A percentile compares a stretch with the other conserved stretches of the same genome.
Evolutionary conservation across 108 stramenopile species (phyloP).

Genomic region (Aurantiochytrium sp.): DNA sequence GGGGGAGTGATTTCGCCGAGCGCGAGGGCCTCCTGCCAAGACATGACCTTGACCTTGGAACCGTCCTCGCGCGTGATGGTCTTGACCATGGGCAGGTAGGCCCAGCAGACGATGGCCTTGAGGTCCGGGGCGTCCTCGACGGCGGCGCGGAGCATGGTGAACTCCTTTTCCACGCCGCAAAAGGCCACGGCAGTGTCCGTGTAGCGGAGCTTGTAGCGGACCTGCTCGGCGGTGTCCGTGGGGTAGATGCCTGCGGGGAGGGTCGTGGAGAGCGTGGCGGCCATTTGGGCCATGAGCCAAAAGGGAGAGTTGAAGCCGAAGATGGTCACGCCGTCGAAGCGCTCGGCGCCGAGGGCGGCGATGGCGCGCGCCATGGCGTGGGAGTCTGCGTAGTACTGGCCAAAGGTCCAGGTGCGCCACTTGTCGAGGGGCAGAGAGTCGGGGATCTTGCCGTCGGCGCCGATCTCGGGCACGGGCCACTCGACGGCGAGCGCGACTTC

Average conservation of each 20-base stretch:
- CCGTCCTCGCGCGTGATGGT: constrained; percentile 19
- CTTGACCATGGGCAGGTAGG: constrained; percentile 10
- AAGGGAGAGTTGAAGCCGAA: constrained; percentile 60
- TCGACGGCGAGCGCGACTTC: background rate
- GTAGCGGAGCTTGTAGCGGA: constrained; percentile 61
- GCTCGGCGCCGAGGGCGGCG: constrained; percentile 48
- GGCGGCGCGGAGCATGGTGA: constrained; percentile 45
- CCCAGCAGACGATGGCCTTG: constrained; percentile 61
- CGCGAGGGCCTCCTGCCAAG: constrained; percentile 34
- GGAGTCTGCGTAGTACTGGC: constrained; percentile 38
- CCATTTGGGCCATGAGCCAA: constrained; percentile 54
- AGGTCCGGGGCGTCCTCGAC: constrained; percentile 30
- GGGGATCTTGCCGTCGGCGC: background rate
- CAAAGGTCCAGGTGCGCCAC: constrained; percentile 42
- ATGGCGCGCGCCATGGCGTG: constrained; percentile 52
- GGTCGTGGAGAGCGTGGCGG: constrained; percentile 57
- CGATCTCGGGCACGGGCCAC: background rate
- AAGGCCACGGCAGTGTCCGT: constrained; percentile 58
- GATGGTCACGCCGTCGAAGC: constrained; percentile 56
- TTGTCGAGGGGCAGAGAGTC: background rate
- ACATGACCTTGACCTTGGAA: constrained; percentile 25
- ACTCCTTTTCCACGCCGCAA: constrained; percentile 48
- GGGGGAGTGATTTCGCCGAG: background rate
- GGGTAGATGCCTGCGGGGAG: constrained; percentile 62
- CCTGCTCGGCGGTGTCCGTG: constrained; percentile 56